Evolutionary conservation across 768 basidiomycete genomes (phyloP).

Genomic region (Mycena indigotica): DNA sequence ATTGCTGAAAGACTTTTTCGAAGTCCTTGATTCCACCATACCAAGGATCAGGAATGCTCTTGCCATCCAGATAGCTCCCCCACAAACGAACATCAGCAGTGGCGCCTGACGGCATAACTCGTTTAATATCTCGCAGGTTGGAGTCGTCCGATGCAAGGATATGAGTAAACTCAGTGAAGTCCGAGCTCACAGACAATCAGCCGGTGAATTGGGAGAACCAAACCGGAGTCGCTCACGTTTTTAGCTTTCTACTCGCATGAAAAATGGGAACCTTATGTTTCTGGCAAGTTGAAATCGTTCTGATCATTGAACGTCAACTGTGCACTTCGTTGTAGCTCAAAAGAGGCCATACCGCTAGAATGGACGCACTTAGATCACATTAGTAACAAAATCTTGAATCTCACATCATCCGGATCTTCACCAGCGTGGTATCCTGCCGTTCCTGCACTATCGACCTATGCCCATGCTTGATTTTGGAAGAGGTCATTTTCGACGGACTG

Average conservation of each 20-base stretch:
- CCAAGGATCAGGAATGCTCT: slow-evolving; percentile 83
- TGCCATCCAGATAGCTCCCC: slow-evolving; percentile 74
- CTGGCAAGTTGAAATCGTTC: slow-evolving; percentile 70
- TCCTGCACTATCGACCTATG: slow-evolving; percentile 71
- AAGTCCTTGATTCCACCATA: slow-evolving; percentile 56
- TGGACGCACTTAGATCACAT: no score
- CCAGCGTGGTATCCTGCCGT: slow-evolving; percentile 84
- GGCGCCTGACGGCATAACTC: slow-evolving; percentile 49
- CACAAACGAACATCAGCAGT: slow-evolving; percentile 75
- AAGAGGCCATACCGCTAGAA: no score
- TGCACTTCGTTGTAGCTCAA: no score
- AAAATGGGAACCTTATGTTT: slow-evolving; percentile 77
- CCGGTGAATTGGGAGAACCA: no score
- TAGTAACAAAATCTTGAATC: no score
- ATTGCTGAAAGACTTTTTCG: slow-evolving; percentile 77
- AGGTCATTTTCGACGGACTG: no score
- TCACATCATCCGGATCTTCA: slow-evolving; percentile 80
- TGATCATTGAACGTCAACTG: no score
- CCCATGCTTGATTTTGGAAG: no score
- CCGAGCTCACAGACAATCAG: no score
- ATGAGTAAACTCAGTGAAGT: slow-evolving; percentile 78
- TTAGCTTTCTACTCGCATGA: slow-evolving; percentile 67
- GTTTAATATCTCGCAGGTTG: slow-evolving; percentile 66
- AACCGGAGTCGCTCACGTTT: slow-evolving; percentile 5
- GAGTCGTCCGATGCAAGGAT: slow-evolving; percentile 84